Percentiles rank a stretch among this genome's conserved stretches.
Evolutionary conservation across 2,329 filamentous ascomycete genomes (phyloP).

Genomic region (Pseudocercospora fijiensis): DNA sequence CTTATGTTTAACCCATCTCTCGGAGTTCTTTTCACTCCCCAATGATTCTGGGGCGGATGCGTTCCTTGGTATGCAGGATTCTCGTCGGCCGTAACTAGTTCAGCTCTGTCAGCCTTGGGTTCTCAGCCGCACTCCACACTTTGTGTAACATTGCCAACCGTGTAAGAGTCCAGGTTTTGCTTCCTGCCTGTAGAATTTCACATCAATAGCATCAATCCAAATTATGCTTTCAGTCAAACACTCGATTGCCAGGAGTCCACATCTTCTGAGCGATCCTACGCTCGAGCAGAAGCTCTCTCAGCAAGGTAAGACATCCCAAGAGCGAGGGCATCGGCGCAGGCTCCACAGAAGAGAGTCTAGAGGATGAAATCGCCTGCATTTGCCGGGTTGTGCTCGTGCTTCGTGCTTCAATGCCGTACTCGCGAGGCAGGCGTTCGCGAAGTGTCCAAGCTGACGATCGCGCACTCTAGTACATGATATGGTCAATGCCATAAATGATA

Average conservation of each 20-base stretch:
- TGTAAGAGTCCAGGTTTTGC: neutral
- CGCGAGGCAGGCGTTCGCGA: neutral
- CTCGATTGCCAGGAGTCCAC: neutral
- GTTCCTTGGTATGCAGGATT: neutral
- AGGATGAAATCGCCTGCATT: neutral
- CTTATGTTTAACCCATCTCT: neutral
- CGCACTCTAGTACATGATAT: neutral
- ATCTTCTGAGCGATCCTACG: neutral
- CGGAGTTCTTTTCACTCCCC: neutral
- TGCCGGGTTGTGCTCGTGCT: neutral
- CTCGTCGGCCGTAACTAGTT: neutral
- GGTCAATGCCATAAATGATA: conserved; percentile 5
- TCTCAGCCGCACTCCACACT: neutral
- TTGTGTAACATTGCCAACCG: neutral
- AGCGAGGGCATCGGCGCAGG: neutral
- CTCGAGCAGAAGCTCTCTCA: conserved; percentile 1
- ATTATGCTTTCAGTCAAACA: neutral
- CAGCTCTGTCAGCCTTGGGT: neutral
- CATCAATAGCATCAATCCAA: neutral
- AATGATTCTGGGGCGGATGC: neutral
- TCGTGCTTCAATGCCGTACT: neutral
- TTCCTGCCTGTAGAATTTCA: neutral
- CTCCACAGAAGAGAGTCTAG: neutral
- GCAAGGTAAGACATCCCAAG: neutral
- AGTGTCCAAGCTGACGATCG: neutral